Conservation (phyloP, 2,329 filamentous ascomycete genomes). For the Neocatenulostroma microsporum region DNA sequence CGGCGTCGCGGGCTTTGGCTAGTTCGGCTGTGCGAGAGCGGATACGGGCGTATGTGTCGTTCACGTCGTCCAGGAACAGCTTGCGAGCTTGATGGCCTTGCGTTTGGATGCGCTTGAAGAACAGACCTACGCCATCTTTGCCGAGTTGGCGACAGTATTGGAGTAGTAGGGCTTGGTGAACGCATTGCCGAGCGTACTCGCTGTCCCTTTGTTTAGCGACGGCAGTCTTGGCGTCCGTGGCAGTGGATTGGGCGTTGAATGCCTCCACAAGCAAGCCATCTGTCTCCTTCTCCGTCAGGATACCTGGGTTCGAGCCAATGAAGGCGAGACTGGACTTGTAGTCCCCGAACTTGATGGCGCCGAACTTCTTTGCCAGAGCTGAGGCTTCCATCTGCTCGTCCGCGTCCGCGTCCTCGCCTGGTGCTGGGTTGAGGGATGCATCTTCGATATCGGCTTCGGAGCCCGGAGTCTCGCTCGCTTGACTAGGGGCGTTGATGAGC, state of each 20-base stretch:
- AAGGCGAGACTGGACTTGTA: constrained; percentile 68
- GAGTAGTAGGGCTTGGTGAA: constrained; percentile 84
- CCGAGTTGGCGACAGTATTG: constrained; percentile 93
- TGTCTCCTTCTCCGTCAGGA: constrained; percentile 77
- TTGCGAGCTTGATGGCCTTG: constrained; percentile 82
- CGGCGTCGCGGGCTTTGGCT: constrained; percentile 50
- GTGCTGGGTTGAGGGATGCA: constrained; percentile 32
- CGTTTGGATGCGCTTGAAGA: constrained; percentile 94
- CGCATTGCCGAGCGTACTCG: constrained; percentile 73
- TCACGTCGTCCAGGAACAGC: constrained; percentile 87
- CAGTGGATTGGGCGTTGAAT: constrained; percentile 77
- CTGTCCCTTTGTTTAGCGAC: no score
- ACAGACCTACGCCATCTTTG: constrained; percentile 76
- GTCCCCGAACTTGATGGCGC: constrained; percentile 65
- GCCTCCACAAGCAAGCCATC: constrained; percentile 86
- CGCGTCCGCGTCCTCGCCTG: constrained; percentile 45
- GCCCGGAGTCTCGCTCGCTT: constrained; percentile 44
- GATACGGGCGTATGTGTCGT: constrained; percentile 78
- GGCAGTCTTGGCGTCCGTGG: constrained; percentile 42
- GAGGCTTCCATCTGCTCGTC: constrained; percentile 70
- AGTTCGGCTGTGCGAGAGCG: constrained; percentile 68
- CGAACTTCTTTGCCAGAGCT: constrained; percentile 70
- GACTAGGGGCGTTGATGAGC: constrained; percentile 27
- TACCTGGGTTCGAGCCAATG: constrained; percentile 66
- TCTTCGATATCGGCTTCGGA: constrained; percentile 57